Evolutionary conservation across 805 yeast species (phyloP).

Genomic region (Lachancea fermentati): DNA sequence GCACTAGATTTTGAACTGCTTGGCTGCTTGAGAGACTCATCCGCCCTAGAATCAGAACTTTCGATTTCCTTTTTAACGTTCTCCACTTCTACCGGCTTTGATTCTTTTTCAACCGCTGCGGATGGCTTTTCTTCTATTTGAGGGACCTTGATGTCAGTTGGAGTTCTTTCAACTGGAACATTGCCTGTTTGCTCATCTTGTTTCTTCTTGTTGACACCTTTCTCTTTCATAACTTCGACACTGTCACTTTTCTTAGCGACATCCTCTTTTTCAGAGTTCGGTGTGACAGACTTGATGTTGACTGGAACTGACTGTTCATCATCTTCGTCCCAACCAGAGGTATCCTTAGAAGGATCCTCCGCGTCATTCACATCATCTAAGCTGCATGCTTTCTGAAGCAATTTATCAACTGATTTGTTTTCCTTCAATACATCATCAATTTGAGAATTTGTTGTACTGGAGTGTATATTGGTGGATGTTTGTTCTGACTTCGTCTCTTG

Average conservation of each 20-base stretch:
- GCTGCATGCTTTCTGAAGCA: constrained; percentile 26
- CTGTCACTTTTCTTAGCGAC: no score
- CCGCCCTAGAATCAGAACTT: constrained; percentile 8
- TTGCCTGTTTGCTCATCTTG: no score
- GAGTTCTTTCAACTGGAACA: no score
- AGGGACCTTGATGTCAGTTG: no score
- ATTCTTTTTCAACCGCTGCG: constrained; percentile 12
- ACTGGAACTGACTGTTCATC: constrained; percentile 14
- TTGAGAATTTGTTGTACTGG: neutral
- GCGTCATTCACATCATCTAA: constrained; percentile 29
- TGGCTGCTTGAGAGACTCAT: constrained; percentile 13
- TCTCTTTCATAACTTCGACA: no score
- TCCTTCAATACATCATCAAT: constrained; percentile 21
- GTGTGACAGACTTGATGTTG: neutral
- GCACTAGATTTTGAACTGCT: neutral
- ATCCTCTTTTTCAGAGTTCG: no score
- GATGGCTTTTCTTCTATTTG: constrained; percentile 5
- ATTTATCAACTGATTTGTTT: constrained; percentile 26
- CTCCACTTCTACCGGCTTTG: constrained; percentile 7
- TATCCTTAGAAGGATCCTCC: constrained; percentile 32
- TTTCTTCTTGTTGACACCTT: no score
- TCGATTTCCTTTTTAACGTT: constrained; percentile 12
- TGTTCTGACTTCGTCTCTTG: neutral
- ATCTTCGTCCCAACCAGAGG: constrained; percentile 32
- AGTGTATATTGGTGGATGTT: no score